Evolutionary conservation across 2,329 filamentous ascomycete genomes (phyloP).

Genomic region (Fonsecaea nubica): DNA sequence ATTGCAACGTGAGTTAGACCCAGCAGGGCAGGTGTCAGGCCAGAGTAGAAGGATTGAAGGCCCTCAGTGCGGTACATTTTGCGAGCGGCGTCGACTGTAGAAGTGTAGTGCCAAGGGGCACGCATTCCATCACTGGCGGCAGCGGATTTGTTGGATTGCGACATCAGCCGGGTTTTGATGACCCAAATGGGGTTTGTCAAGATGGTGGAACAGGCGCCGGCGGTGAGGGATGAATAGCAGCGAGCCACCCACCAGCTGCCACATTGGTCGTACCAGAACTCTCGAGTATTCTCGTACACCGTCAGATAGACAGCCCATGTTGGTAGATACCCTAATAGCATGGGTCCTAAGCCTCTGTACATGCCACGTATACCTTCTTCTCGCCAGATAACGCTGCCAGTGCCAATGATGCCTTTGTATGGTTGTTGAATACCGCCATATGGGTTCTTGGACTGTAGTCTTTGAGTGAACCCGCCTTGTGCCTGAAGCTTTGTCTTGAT

Average conservation of each 20-base stretch:
- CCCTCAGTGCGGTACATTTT: slow-evolving; percentile 97
- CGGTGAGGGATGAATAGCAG: slow-evolving; percentile 87
- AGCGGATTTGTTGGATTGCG: slow-evolving; percentile 70
- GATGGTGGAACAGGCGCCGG: slow-evolving; percentile 89
- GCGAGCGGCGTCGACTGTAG: slow-evolving; percentile 85
- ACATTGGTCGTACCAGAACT: slow-evolving; percentile 67
- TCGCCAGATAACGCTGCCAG: slow-evolving; percentile 80
- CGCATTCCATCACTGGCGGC: slow-evolving; percentile 59
- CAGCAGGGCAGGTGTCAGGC: slow-evolving; percentile 86
- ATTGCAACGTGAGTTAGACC: slow-evolving; percentile 95
- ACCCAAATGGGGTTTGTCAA: slow-evolving; percentile 99
- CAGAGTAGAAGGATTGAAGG: slow-evolving; percentile 89
- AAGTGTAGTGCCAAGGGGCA: slow-evolving; percentile 82
- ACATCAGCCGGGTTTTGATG: slow-evolving; percentile 98
- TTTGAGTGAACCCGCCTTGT: slow-evolving; percentile 78
- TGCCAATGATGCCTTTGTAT: slow-evolving; percentile 87
- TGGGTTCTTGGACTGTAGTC: slow-evolving; percentile 51
- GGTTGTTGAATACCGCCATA: slow-evolving; percentile 59
- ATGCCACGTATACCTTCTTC: slow-evolving; percentile 89
- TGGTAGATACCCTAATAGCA: slow-evolving; percentile 92
- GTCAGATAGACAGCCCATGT: slow-evolving; percentile 99
- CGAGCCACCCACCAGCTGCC: slow-evolving; percentile 78
- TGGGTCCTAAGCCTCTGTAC: slow-evolving; percentile 91
- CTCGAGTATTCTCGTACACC: slow-evolving; percentile 89
- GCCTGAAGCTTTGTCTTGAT: slow-evolving; percentile 99